Evolutionary conservation across 2,329 filamentous ascomycete species (phyloP).

Genomic region (Aspergillus sp.): DNA sequence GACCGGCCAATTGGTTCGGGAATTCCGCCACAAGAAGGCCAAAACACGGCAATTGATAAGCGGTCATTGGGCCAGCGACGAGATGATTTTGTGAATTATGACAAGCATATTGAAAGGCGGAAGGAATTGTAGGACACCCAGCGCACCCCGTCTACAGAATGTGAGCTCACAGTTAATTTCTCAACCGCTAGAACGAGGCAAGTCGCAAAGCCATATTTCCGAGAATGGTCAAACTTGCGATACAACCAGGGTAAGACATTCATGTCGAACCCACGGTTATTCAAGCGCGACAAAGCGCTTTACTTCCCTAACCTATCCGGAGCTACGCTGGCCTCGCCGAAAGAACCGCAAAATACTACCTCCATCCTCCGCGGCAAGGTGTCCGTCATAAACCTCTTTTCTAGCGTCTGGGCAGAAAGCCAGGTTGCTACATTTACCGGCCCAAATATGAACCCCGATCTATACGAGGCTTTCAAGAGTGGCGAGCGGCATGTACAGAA

Average conservation of each 20-base stretch:
- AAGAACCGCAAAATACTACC: slow-evolving; percentile 68
- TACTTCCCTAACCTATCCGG: slow-evolving; percentile 94
- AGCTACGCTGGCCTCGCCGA: slow-evolving; percentile 65
- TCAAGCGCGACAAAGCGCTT: slow-evolving; percentile 76
- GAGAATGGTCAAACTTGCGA: slow-evolving; percentile 86
- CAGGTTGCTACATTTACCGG: slow-evolving; percentile 75
- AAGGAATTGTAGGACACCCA: slow-evolving; percentile 65
- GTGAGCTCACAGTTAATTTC: not conserved
- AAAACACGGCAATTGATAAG: slow-evolving; percentile 76
- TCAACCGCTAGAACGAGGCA: slow-evolving; percentile 61
- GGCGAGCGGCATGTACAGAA: slow-evolving; percentile 62
- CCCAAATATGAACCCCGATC: slow-evolving; percentile 64
- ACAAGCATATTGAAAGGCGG: slow-evolving; percentile 76
- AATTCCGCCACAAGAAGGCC: slow-evolving; percentile 69
- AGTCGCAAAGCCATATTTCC: slow-evolving; percentile 86
- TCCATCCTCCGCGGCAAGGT: slow-evolving; percentile 70
- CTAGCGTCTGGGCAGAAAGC: slow-evolving; percentile 78
- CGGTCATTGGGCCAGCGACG: slow-evolving; percentile 67
- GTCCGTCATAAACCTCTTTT: slow-evolving; percentile 78
- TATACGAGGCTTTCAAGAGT: slow-evolving; percentile 62
- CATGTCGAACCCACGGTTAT: slow-evolving; percentile 77
- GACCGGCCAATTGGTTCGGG: slow-evolving; percentile 79
- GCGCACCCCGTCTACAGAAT: not conserved
- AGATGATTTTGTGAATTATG: slow-evolving; percentile 79
- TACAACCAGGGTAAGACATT: slow-evolving; percentile 89